These are phyloP conservation scores for Globisporangium iwayamae DNA, from an alignment of 352 stramenopile species.

Conservation along the genomic window DNA sequence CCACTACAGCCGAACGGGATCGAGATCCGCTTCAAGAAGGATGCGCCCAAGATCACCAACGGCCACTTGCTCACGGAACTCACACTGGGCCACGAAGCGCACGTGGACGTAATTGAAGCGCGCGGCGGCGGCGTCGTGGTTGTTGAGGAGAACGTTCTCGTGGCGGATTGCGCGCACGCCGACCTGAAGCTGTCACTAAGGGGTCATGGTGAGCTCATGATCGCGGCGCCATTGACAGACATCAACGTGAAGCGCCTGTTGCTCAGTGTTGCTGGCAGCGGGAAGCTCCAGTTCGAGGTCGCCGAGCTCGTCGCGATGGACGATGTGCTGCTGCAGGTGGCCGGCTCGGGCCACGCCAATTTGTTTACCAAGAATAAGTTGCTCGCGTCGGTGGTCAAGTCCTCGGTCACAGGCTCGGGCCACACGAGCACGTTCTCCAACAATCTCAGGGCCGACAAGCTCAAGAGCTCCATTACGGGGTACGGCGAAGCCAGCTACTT, in stretches of 20 bases:
- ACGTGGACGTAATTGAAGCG: conserved; percentile 2
- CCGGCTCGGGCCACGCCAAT: conserved; percentile 1
- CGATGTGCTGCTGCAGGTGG: conserved; percentile 9
- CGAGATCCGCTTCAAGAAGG: conserved; percentile 15
- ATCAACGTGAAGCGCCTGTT: conserved; percentile 5
- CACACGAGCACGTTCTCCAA: background rate
- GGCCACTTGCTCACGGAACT: conserved; percentile 14
- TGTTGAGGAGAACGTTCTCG: conserved; percentile 12
- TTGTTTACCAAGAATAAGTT: background rate
- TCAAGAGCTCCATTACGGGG: conserved; percentile 15
- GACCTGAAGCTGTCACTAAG: conserved; percentile 2
- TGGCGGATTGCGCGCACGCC: conserved; percentile 1
- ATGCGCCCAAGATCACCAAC: background rate
- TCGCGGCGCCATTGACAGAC: background rate
- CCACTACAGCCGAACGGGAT: conserved; percentile 6
- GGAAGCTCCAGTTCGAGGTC: conserved; percentile 7
- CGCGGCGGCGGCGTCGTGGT: conserved; percentile 10
- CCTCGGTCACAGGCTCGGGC: conserved; percentile 5
- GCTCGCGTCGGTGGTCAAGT: conserved; percentile 9
- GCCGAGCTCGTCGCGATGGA: background rate
- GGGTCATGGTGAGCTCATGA: conserved; percentile 8
- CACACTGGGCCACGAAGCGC: background rate
- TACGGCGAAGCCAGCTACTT: conserved; percentile 6
- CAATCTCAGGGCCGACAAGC: background rate
- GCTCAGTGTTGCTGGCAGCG: conserved; percentile 7